phyloP scores from a whole-genome alignment of 2,329 filamentous ascomycete species.

The Sclerotinia subarctica region DNA sequence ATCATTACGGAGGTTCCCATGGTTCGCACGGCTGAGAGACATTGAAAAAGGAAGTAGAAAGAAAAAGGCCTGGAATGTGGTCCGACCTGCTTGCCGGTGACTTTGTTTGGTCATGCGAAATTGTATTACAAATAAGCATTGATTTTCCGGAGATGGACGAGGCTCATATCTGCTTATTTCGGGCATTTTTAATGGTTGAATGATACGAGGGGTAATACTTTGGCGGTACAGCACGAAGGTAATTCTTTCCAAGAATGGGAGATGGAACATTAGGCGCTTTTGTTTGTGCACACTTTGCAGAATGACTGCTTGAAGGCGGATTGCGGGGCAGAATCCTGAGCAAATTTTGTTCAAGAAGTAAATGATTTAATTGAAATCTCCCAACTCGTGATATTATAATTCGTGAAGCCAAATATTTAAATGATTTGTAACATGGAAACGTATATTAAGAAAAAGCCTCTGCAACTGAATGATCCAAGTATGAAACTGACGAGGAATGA shows the following conservation, averaged over 20 bases:
- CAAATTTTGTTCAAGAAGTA: background rate
- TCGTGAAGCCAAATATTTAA: background rate
- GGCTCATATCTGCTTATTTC: background rate
- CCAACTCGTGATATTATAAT: background rate
- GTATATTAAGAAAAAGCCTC: background rate
- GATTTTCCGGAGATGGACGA: background rate
- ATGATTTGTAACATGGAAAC: background rate
- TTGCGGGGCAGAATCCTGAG: background rate
- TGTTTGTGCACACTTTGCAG: background rate
- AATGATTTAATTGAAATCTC: background rate
- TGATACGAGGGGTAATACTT: background rate
- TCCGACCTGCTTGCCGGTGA: background rate
- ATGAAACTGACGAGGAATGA: background rate
- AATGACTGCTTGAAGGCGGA: background rate
- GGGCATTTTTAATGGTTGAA: background rate
- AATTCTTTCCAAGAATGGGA: background rate
- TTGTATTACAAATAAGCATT: background rate
- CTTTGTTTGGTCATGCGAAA: background rate
- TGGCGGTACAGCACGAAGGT: background rate
- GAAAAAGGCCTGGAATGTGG: background rate
- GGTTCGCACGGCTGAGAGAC: background rate
- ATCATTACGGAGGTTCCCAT: fast-evolving
- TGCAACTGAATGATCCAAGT: background rate
- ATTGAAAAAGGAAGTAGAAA: too few relatives aligned
- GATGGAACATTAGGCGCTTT: too few relatives aligned